Evolutionary conservation across 1,284 basidiomycete species (phyloP), one percentile per base, ranked within the genome.

Genomic region (Sphagnurus paluster): DNA sequence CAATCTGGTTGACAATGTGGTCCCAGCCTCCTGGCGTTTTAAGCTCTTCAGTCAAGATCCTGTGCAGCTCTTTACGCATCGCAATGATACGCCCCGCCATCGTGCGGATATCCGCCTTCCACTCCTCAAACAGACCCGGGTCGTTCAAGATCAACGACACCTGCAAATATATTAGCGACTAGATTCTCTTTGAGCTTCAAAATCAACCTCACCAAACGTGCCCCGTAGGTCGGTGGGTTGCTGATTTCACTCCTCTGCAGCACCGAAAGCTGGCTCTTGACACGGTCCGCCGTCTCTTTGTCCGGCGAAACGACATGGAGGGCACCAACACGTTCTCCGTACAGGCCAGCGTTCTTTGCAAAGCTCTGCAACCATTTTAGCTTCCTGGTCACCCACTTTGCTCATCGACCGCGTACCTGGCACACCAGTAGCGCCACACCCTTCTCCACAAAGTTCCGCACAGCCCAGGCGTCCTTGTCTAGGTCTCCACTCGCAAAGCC

Each of bases 261-360:
- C 55, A 95, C 86, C 17, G 88, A 87, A 46, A 98, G 69, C 70
- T 98, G 95, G 60, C 87, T 90, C 70, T 79, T 81, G 47, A 93
- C 78, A 24, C 87, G 76, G 35, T 76, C 74, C n/a, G 84, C 85
- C 13, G 84, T 77, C 37, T 90, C 86, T 61, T 70, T 69, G 55
- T 70, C 71, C 33, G 74, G 64, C 2, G 80, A 71, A 28, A 94
- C 78, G 41, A 95, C 65, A 66, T 93, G 90, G 58, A 97, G 71
- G 26, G 89, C 90, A 17, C 93, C 93, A 44, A 93, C 80, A 25
- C 93, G 88, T 69, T 95, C 90, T 40, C 92, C 89, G 63, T 98
- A 98, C 65, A 98, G 64, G 5, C 95, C 95, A 8, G 93, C 93
- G 61, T 97, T 97, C 80, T 98, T 97, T 28, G 94, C 93, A 68